These are phyloP conservation scores for Penicillium aurantiogriseum DNA, from an alignment of 2,329 filamentous ascomycete genomes.

Conservation along the genomic window DNA sequence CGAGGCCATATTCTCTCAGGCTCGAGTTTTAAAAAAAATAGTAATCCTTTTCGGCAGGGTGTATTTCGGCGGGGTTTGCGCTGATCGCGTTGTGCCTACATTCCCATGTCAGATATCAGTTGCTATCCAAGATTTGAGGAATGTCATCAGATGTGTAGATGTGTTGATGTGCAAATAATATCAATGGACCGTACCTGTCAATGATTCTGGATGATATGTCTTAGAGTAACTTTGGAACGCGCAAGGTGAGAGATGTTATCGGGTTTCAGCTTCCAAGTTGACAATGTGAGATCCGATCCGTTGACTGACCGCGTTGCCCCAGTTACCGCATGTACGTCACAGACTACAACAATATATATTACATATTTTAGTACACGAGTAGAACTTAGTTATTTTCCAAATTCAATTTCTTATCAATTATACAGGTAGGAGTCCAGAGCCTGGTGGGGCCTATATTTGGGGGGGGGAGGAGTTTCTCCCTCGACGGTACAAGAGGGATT, in stretches of 20 bases:
- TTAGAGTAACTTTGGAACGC: not conserved
- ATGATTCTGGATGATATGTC: not conserved
- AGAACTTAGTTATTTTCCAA: not conserved
- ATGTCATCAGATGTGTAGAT: not conserved
- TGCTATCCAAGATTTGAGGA: not conserved
- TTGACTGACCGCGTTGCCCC: constrained; percentile 13
- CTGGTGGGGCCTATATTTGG: not conserved
- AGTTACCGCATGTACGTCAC: constrained; percentile 11
- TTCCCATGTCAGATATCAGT: constrained; percentile 22
- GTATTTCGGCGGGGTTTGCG: constrained; percentile 20
- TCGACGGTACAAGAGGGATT: constrained; percentile 13
- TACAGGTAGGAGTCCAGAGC: not conserved
- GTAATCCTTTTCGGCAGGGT: constrained; percentile 11
- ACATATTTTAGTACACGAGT: not conserved
- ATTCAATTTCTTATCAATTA: constrained; percentile 3
- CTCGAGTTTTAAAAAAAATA: not conserved
- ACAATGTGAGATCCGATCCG: constrained; percentile 9
- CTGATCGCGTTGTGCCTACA: constrained; percentile 28
- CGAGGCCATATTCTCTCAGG: constrained; percentile 59
- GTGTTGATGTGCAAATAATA: not conserved
- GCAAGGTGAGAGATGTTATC: constrained; percentile 11
- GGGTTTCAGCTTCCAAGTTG: constrained; percentile 11
- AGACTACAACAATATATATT: not conserved
- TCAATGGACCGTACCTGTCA: not conserved
- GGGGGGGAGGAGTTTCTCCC: not conserved